Evolutionary conservation across 2,329 filamentous ascomycete genomes (phyloP), one percentile per base, ranked within the genome.

Genomic region (Fusarium sp.): DNA sequence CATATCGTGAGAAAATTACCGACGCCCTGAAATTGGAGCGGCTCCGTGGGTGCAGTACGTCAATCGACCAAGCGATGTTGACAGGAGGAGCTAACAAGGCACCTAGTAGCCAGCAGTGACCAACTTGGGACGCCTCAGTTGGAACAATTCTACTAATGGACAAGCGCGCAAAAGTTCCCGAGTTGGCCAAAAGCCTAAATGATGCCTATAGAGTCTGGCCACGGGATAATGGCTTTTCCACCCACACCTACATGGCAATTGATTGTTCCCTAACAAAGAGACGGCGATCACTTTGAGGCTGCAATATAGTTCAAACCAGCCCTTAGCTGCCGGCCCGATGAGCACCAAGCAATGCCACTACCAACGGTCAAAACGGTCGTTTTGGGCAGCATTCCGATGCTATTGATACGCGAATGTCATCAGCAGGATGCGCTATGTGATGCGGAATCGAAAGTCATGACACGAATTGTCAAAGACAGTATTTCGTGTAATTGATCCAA

Each of bases 301-400:
- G 9, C 31, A 33, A 49, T 57, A 49, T 50, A 23, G 17, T 43
- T 39, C 37, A 43, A 18, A 23, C 41, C 57, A 35, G 25, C 35
- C 17, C 17, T 21, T 54, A 31, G 36, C 17, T 54, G 27, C 61
- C 61, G 60, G 53, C 18, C 61, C 53, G 60, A 53, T 11, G 14
- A 14, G 8, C 5, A 21, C 27, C 23, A 33, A 43, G 41, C 25
- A 61, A 61, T 56, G 61, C 50, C 60, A 58, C 51, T 20, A 56
- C 20, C 17, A 66, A 69, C 65, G 43, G 61, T 37, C 21, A 13
- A 41, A 59, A 53, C 42, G 27, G 39, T 62, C 47, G 23, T 45
- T 39, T 53, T 48, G n/a, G 48, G 35, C 13, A 48, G 15, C 14
- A 48, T 36, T 50, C 60, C 60, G 50, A 20, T 58, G 29, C 60